Base-by-base conservation (phyloP, 352 stramenopile species). In the Phytopythium cucurbitacearum region DNA sequence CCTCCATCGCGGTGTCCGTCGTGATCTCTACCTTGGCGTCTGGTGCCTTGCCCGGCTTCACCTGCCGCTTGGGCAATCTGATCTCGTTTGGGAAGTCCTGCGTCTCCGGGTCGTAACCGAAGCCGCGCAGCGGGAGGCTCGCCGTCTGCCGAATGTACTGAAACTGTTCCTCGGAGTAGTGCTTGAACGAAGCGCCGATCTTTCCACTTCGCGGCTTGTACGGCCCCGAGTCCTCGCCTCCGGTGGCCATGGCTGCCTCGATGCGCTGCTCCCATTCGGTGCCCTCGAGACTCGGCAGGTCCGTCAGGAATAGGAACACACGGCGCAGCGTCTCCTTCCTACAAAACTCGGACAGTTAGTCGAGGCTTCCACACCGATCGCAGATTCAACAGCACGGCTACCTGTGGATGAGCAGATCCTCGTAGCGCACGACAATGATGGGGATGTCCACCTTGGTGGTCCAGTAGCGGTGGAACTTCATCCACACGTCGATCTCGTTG, bases 391-490 rank as follows among this genome's bases (percentile, higher is more conserved):
- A 28, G 21, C 21, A 28, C 21, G 21, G 21, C 21, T 28, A 28
- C 21, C 21, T 28, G 40, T 96, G 71, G 45, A 94, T 49, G 12
- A 96, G 66, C 3, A 97, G 56, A 53, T 97, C 88, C 62, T 98
- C 92, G 64, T 97, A 98, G 15, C 91, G 83, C 34, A 98, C 75
- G 41, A 97, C 71, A 47, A 97, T 88, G 62, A 97, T 80, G 6
- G 89, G 86, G 39, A 97, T 86, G 36, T 91, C 82, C n/a, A 87
- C 77, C 36, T 89, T 96, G 7, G 73, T 71, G 6, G 83, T 92
- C 91, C 91, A 98, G 66, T 91, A 96, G 33, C 70, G 69, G 60
- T 98, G 73, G 60, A 97, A 97, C 58, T 87, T 87, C 76, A 94
- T 92, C 81, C 79, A 96, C 21, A 96, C 80, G 59, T 91, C 77